Conservation (phyloP, 306 rosid genomes). For the Prunus mira region DNA sequence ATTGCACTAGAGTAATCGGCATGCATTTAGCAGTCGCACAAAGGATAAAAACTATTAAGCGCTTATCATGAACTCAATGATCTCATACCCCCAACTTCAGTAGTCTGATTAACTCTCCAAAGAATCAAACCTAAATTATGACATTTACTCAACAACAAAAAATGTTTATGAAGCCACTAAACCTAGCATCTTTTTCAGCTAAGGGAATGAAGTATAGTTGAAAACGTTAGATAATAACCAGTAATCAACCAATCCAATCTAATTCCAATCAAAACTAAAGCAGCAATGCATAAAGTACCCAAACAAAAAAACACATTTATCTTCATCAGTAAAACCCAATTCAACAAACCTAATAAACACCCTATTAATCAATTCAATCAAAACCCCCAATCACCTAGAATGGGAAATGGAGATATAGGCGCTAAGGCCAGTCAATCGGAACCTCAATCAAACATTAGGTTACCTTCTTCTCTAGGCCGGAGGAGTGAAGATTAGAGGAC, state of each 20-base stretch:
- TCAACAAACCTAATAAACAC: not conserved
- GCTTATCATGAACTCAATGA: not conserved
- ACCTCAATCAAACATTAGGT: not conserved
- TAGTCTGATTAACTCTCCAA: not conserved
- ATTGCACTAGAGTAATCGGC: not conserved
- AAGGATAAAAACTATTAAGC: not conserved
- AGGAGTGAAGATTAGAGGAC: conserved; percentile 31
- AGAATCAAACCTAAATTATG: not conserved
- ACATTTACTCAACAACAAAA: not conserved
- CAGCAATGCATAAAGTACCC: not conserved
- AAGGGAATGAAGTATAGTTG: not conserved
- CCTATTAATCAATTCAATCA: not conserved
- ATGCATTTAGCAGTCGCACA: not conserved
- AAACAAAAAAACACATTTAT: not conserved
- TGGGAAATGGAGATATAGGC: not conserved
- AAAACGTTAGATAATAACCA: not conserved
- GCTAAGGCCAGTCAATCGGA: not conserved
- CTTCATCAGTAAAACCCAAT: not conserved
- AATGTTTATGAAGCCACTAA: not conserved
- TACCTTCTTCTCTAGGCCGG: conserved; percentile 47
- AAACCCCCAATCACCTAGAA: not conserved
- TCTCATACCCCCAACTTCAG: not conserved
- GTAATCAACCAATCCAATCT: not conserved
- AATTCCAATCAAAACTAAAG: not conserved
- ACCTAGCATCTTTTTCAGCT: not conserved